Base-by-base conservation (phyloP, 2,329 filamentous ascomycete genomes). In the Epichloe elymi region DNA sequence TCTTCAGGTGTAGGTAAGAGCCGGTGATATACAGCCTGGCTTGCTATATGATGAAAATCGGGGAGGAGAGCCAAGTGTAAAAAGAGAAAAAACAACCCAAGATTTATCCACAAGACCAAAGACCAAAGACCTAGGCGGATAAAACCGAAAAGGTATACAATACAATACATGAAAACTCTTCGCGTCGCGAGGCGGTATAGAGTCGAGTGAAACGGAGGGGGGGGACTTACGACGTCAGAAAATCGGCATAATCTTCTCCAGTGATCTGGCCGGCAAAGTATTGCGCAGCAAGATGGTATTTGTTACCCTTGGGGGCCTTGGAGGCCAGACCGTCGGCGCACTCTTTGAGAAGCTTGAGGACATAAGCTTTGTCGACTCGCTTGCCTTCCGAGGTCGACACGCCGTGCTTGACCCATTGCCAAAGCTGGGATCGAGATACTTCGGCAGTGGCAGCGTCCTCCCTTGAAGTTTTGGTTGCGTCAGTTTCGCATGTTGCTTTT, bases 401-500 rank as follows among this genome's bases (percentile, higher is more conserved):
- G 56, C 78, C 77, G 65, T 84, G 80, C 63, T 78, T 82, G 56
- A 85, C 81, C 93, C 93, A 98, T 69, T 98, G 93, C 91, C 91
- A 95, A 44, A 98, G 78, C 75, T 98, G 93, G 59, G 82, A 88
- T 61, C 93, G 84, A 51, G 87, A 94, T 5, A 98, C 93, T 69
- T 98, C 93, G 47, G 93, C 93, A 1, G 93, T 98, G 23, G 93
- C 93, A 17, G 93, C 93, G 61, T 97, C 93, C 74, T 98, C 93
- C 93, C 74, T 77, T 55, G 64, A 36, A 30, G 14, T 17, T 42
- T 17, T 17, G n/a, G 12, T 42, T 46, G 5, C 26, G 26, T 36
- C 30, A 35, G 23, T 19, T 42, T 55, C 5, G 3, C 12, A 10
- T 45, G 10, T 14, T 35, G 14, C 42, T 17, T 20, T 11, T 7